Base-by-base conservation (phyloP, 2,329 filamentous ascomycete species). In the Paecilomyces niveus region DNA sequence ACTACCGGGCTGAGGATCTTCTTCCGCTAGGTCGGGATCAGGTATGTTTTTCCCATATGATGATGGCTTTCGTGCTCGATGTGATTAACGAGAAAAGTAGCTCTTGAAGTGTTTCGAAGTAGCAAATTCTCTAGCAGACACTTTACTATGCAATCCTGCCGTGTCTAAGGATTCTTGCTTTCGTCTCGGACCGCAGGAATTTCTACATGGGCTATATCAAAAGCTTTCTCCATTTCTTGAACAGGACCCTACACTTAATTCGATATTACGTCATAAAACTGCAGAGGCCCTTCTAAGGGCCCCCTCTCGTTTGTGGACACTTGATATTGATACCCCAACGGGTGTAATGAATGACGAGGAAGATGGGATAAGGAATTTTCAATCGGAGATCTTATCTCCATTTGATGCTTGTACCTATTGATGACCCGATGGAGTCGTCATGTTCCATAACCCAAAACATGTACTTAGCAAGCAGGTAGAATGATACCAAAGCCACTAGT, bases 101-200 rank as follows among this genome's bases (percentile, higher is more conserved):
- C 59, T 71, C 24, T 58, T 71, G 29, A 70, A 71, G 55, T 70
- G 68, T 31, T 71, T 68, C n/a, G 69, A 71, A 52, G 65, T 71
- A 4, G 61, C 68, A 15, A 71, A 71, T 55, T 68, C 68, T 4
- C 57, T 71, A 8, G 69, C 68, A 24, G 69, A 71, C 55, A 68
- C 62, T 2, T 60, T 70, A 10, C 58, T 71, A 15, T 63, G 63
- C 49, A 65, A 59, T 6, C 56, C 63, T 3, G 15, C 58, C 1
- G 22, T 53, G 0, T 54, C 54, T 2, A 39, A 54, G 2, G 22
- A 39, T 9, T 29, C 53, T 15, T 53, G 58, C 2, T 60, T 69
- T 21, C 63, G 67, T 18, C 32, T 67, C n/a, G 61, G 68, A 13
- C 64, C 69, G 0, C 65, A 66, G 33, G 65, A 71, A 55, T 69